Conservation (phyloP, 2,329 filamentous ascomycete species). For the Pseudodiploospora longispora region DNA sequence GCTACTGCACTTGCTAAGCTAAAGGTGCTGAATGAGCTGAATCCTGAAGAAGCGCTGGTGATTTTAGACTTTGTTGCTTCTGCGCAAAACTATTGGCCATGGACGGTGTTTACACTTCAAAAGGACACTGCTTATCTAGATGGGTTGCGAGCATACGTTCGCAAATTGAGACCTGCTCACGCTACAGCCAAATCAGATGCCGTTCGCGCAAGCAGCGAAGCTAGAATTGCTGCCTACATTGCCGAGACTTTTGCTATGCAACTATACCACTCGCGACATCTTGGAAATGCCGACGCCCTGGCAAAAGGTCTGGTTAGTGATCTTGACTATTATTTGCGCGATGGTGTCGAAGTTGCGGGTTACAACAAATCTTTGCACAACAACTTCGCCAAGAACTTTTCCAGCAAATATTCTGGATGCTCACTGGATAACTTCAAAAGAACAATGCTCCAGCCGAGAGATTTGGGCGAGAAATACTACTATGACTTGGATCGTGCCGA, state of each 20-base stretch:
- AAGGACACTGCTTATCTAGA: conserved; percentile 67
- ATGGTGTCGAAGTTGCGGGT: conserved; percentile 67
- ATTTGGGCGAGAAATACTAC: conserved; percentile 70
- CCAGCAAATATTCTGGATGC: conserved; percentile 65
- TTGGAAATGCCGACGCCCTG: conserved; percentile 56
- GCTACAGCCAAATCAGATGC: conserved; percentile 47
- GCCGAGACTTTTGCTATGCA: conserved; percentile 88
- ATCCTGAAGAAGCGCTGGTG: conserved; percentile 59
- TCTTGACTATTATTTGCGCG: conserved; percentile 70
- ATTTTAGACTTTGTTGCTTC: conserved; percentile 81
- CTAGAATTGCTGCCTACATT: conserved; percentile 69
- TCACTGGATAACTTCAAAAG: conserved; percentile 74
- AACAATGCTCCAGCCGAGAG: conserved; percentile 55
- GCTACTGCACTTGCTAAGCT: conserved; percentile 65
- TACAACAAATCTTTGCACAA: conserved; percentile 85
- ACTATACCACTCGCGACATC: conserved; percentile 75
- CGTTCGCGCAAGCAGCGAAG: conserved; percentile 51
- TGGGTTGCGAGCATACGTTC: conserved; percentile 63
- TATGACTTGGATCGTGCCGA: conserved; percentile 74
- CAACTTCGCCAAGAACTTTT: conserved; percentile 80
- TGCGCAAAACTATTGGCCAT: conserved; percentile 91
- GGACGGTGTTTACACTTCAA: conserved; percentile 76
- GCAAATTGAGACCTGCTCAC: conserved; percentile 43
- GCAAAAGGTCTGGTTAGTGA: conserved; percentile 65
- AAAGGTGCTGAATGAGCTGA: conserved; percentile 53